Evolutionary conservation across 805 yeast genomes (phyloP), one percentile per base, ranked within the genome.

Genomic region (Yarrowia sp.): DNA sequence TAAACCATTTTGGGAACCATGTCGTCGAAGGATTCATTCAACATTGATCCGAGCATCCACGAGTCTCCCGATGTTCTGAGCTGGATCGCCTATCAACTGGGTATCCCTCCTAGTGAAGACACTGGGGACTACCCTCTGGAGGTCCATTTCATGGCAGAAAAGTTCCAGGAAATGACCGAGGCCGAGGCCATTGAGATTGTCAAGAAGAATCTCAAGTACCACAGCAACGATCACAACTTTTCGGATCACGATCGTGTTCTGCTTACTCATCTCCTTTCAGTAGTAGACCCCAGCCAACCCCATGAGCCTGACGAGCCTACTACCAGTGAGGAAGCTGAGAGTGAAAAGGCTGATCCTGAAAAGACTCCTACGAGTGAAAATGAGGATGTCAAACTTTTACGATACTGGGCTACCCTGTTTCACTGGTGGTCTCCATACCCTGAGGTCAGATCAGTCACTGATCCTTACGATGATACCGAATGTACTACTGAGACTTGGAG

Each of bases 381-480:
- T 15, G 60, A 53, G 9, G 44, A 38, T 9, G 44, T 20, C 33
- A 38, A 38, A 10, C 44, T 53, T 1, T 34, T 53, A 10, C 30
- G 60, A 38, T 53, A 38, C 19, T 53, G 60, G 60, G 60, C 60
- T 15, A 53, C 60, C 14, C n/a, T 56, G 13, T 56, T 42, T 30
- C 50, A 56, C 39, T 43, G 49, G 47, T 56, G 64, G 64, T 84
- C 87, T 20, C 89, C 90, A 14, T 87, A 87, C 73, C 85, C 89
- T 0, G 91, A 87, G 75, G 90, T 87, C 24, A 81, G 91, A 75
- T 85, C 90, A 30, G 83, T 87, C n/a, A 80, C 83, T 7, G 84
- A 82, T 50, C 81, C 85, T 1, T 76, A 71, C 52, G 87, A 84
- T 71, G 85, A 84, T 68, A 81, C 83, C 0, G 64, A 70, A n/a